Base-by-base conservation (phyloP, 2,329 filamentous ascomycete species). In the Tothia fuscella region DNA sequence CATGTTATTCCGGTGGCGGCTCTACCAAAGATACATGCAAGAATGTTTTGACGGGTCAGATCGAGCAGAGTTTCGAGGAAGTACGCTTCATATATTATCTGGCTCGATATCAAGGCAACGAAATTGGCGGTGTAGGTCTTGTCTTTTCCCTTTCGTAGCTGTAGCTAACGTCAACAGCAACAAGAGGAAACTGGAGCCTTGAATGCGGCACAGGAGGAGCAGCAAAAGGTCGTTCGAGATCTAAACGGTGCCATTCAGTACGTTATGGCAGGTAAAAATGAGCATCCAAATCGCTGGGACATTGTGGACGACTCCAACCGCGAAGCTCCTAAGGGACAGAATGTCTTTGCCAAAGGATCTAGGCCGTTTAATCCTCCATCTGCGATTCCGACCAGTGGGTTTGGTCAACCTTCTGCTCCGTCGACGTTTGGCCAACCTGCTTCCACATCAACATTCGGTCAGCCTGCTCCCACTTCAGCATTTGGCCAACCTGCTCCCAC, bases 61-160 rank as follows among this genome's bases (percentile, higher is more conserved):
- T 87, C 14, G 89, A 96, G 58, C 81, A 87, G 58, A 93, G 86
- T 53, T 81, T 82, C 30, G 89, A 96, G 58, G 89, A 96, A 61
- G 73, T 93, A 56, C 74, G 87, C 38, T 56, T 88, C 21, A 63
- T 67, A 17, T 80, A 86, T 55, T 88, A 89, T 54, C 66, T 78
- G 40, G 74, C 74, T 2, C 65, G 69, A 30, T 71, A 74, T 6
- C 55, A 71, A 6, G 82, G 82, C 1, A 82, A 78, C 43, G 60
- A 68, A 38, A 58, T 71, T 42, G 59, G 63, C 48, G 72, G 70
- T 21, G 63, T 76, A 67, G 63, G 55, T 53, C 22, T 26, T 47
- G 19, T n/a, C n/a, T 42, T 22, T 9, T 7, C 21, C 25, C 4
- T 21, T 13, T 13, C 13, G 20, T 14, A 6, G 29, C 10, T 36